Base-by-base conservation (phyloP, 164 flowering plant species). In the Tinospora cordifolia region DNA sequence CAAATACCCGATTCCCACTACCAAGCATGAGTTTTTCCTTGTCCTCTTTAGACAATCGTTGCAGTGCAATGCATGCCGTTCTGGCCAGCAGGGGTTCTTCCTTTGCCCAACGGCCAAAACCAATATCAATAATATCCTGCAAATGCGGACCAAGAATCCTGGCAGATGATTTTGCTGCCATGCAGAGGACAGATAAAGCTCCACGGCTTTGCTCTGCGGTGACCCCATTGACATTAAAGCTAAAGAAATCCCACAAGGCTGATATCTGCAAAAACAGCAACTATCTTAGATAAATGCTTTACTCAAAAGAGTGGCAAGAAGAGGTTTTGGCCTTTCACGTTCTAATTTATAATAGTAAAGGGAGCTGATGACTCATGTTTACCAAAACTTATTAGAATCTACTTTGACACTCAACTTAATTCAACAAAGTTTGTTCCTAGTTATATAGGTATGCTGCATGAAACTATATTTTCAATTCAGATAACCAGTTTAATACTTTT, bases 91-190 rank as follows among this genome's bases (percentile, higher is more conserved):
- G 78, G 73, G 96, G 98, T 8, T 95, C 99, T 71, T 86, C 84
- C 77, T 87, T 90, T 36, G 99, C 91, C 99, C 99, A 92, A 30
- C 93, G 90, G 40, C 99, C 99, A 85, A 95, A 95, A 44, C 99
- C 99, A 75, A 95, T 92, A 71, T 92, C 98, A 73, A 95, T 80
- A 47, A 92, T 86, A 70, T 92, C 97, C 76, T 88, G 97, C 76
- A 92, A 57, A 74, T 89, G 98, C 67, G 89, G 85, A 71, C 92
- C 80, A 65, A 95, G 86, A 75, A 92, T 66, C 51, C 70, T 79
- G 67, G 83, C 24, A 49, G 92, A 87, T 54, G 88, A 84, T 82
- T 92, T 95, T 74, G 98, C 97, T 6, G 96, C 96, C 98, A 92
- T 95, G 81, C 98, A 90, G 22, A 95, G 87, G 62, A 95, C 79